Percentiles rank a stretch among this genome's conserved stretches.
Conservation (phyloP, 129 eudicot species). For the Pittosporum tobira region DNA sequence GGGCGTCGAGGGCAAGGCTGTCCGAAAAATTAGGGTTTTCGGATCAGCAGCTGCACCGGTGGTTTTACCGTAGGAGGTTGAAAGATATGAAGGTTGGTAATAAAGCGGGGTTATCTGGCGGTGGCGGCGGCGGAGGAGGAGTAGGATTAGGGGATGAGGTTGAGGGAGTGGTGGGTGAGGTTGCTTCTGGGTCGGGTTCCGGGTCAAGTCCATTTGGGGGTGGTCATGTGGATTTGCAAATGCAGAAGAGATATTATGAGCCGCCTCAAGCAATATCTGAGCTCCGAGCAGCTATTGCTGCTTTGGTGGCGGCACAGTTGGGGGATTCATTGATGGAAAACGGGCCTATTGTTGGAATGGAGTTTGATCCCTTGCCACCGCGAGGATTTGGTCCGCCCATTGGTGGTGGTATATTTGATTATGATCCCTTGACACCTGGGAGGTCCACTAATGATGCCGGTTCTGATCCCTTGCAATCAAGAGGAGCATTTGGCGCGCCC, state of each 20-base stretch:
- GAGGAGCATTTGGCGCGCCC: no score
- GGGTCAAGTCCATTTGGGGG: slow-evolving; percentile 48
- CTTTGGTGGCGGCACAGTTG: slow-evolving; percentile 84
- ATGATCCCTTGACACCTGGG: neutral
- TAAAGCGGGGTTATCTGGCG: slow-evolving; percentile 18
- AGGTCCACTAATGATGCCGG: no score
- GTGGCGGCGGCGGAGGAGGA: no score
- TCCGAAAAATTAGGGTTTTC: slow-evolving; percentile 63
- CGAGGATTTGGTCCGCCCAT: slow-evolving; percentile 96
- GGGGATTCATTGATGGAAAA: slow-evolving; percentile 78
- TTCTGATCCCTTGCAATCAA: no score
- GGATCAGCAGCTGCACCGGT: slow-evolving; percentile 91
- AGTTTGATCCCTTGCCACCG: slow-evolving; percentile 97
- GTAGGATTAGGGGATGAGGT: slow-evolving; percentile 28
- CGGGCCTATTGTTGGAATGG: slow-evolving; percentile 91
- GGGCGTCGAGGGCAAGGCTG: slow-evolving; percentile 58
- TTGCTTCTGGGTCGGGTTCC: slow-evolving; percentile 41
- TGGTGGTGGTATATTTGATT: slow-evolving; percentile 36
- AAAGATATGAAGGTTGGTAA: slow-evolving; percentile 60
- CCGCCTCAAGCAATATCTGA: slow-evolving; percentile 61
- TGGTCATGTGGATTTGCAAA: slow-evolving; percentile 30
- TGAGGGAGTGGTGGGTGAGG: slow-evolving; percentile 35
- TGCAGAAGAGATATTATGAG: slow-evolving; percentile 55
- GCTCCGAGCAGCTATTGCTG: slow-evolving; percentile 63
- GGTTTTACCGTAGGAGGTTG: slow-evolving; percentile 91